These are phyloP conservation scores for Blakeslea trispora DNA, from an alignment of 371 early-diverging fungal genomes.

Conservation along the genomic window DNA sequence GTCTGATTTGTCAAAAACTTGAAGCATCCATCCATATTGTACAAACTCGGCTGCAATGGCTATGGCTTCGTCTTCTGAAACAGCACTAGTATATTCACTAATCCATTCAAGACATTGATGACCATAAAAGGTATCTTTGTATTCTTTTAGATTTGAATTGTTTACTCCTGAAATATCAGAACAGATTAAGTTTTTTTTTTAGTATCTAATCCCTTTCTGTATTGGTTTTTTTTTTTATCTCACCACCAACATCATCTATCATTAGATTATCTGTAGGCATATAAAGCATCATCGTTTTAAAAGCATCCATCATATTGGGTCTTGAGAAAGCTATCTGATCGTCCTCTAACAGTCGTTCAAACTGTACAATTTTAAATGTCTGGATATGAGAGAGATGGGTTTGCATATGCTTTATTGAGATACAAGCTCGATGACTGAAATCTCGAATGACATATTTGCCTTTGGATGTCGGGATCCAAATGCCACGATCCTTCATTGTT, in stretches of 20 bases:
- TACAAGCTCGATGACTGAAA: constrained; percentile 40
- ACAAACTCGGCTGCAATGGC: constrained; percentile 59
- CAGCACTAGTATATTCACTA: constrained; percentile 59
- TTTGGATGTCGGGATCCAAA: constrained; percentile 56
- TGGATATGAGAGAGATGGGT: constrained; percentile 24
- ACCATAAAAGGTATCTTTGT: constrained; percentile 38
- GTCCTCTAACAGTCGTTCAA: constrained; percentile 40
- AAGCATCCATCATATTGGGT: constrained; percentile 53
- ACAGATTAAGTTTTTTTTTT: not conserved
- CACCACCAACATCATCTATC: constrained; percentile 49
- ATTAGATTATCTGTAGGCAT: constrained; percentile 37
- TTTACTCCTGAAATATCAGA: constrained; percentile 25
- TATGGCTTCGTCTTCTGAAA: constrained; percentile 61
- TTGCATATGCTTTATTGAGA: constrained; percentile 37
- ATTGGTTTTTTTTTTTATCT: not conserved
- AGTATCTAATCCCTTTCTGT: not conserved
- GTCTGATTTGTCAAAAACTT: constrained; percentile 47
- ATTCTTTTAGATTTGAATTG: constrained; percentile 18
- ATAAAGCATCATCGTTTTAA: constrained; percentile 60
- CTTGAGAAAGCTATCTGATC: constrained; percentile 46
- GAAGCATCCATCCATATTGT: constrained; percentile 56
- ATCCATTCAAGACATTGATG: constrained; percentile 63
- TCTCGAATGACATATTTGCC: constrained; percentile 54
- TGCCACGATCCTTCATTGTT: constrained; percentile 53
- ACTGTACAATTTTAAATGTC: constrained; percentile 29